Base-by-base conservation (phyloP, 2,329 filamentous ascomycete genomes). In the Mariannaea sp. region DNA sequence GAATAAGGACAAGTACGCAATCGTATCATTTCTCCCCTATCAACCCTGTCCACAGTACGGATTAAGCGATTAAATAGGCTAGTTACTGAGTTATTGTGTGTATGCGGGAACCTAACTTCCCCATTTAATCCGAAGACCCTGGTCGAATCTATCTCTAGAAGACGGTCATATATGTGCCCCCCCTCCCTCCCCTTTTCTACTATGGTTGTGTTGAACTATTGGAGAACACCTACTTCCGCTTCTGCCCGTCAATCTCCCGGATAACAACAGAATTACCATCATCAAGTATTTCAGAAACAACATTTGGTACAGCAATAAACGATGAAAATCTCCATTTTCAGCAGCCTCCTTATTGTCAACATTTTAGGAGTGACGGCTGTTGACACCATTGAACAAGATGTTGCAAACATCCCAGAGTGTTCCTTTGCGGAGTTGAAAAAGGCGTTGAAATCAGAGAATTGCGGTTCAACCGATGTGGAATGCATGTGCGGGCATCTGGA, bases 391-490 rank as follows among this genome's bases (percentile, higher is more conserved):
- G 44, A 22, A 2, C 9, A 19, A 4, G 39, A 48, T 9, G 35
- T 24, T 4, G 7, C 12, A 4, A 26, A 48, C 44, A 30, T 48
- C 14, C 44, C 44, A 10, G 5, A 19, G 10, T 48, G 44, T 24
- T 20, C 44, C 22, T 39, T 38, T 19, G 12, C 44, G 33, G 13
- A 20, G 2, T 48, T 48, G 14, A 38, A 39, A 14, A 48, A 48
- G 30, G 42, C 42, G 10, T 19, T 39, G 33, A 13, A 48, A 20
- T 47, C 44, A 8, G 44, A 48, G 33, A 39, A 38, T n/a, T 48
- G 44, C 44, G 26, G 19, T 7, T 19, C 26, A 4, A 32, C 8
- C 22, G 26, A 32, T 27, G 29, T 48, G 3, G 44, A 48, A 5
- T 48, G 44, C 10, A 32, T 48, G 9, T 48, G 44, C 22, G 22